These are phyloP conservation scores for Agrocybe praecox DNA, from an alignment of 768 basidiomycete genomes.

Conservation along the genomic window DNA sequence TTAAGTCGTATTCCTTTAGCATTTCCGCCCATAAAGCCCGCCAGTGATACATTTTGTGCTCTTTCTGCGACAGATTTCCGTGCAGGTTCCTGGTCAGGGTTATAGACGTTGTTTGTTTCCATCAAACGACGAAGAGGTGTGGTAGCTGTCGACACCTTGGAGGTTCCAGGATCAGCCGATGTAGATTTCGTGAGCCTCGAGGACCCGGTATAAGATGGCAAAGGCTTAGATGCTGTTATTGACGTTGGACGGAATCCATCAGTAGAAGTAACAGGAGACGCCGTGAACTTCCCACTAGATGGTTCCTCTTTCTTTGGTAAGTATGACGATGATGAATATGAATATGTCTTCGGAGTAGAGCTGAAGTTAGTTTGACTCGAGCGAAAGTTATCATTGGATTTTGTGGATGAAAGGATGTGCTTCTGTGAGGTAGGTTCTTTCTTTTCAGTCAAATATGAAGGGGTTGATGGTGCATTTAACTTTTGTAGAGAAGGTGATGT, in stretches of 20 bases:
- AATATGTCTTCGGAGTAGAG: conserved; percentile 2
- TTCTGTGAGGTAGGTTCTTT: not conserved
- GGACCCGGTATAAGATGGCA: conserved; percentile 18
- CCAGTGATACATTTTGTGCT: conserved; percentile 66
- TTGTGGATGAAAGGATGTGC: not conserved
- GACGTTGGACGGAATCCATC: conserved; percentile 8
- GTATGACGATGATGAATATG: conserved; percentile 1
- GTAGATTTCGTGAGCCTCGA: not conserved
- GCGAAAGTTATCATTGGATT: not conserved
- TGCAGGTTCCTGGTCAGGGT: conserved; percentile 21
- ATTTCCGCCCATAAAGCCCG: conserved; percentile 80
- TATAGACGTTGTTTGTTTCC: conserved; percentile 25
- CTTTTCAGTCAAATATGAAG: conserved; percentile 9
- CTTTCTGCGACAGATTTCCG: conserved; percentile 28
- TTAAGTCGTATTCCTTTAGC: conserved; percentile 76
- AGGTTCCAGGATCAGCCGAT: not conserved
- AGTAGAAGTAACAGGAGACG: conserved; percentile 7
- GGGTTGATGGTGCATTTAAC: not conserved
- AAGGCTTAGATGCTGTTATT: conserved; percentile 8
- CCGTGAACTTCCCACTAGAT: not conserved
- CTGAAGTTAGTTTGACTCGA: not conserved
- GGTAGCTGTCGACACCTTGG: not conserved
- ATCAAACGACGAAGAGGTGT: conserved; percentile 24
- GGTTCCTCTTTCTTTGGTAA: conserved; percentile 8
- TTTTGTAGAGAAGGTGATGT: not conserved